phyloP scores from a whole-genome alignment of 2,329 filamentous ascomycete species.

The Pestalotiopsis sp. region DNA sequence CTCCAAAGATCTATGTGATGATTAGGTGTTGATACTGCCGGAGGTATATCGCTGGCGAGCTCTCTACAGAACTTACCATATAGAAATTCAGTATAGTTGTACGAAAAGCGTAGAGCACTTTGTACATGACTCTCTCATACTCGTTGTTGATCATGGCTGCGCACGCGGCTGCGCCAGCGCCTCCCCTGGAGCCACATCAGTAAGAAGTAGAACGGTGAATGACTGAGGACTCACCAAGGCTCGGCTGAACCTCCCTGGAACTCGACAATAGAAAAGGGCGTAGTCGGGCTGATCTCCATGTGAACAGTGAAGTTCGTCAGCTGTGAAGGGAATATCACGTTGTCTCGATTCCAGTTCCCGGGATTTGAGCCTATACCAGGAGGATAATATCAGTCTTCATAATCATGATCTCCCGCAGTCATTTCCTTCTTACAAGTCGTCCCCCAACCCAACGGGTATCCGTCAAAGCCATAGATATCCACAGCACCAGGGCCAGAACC shows the following conservation, averaged over 20 bases:
- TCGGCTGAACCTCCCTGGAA: conserved; percentile 75
- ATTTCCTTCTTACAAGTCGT: conserved; percentile 31
- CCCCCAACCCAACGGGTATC: conserved; percentile 44
- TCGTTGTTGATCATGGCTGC: conserved; percentile 66
- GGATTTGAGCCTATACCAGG: conserved; percentile 27
- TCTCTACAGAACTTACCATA: conserved; percentile 30
- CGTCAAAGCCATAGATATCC: conserved; percentile 43
- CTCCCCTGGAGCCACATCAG: conserved; percentile 53
- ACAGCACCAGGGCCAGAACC: conserved; percentile 65
- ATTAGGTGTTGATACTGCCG: neutral
- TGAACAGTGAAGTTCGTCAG: conserved; percentile 39
- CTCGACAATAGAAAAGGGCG: conserved; percentile 48
- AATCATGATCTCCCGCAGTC: neutral
- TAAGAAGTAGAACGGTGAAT: neutral
- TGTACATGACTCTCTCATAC: conserved; percentile 79
- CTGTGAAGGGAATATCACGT: conserved; percentile 52
- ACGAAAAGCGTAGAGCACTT: conserved; percentile 69
- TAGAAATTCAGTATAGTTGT: conserved; percentile 67
- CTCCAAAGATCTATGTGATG: conserved; percentile 60
- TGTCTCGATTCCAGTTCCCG: conserved; percentile 59
- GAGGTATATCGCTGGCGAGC: neutral
- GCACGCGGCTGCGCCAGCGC: conserved; percentile 68
- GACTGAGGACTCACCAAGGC: conserved; percentile 44
- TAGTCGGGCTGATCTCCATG: conserved; percentile 61
- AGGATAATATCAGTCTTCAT: neutral